Evolutionary conservation across 2,329 filamentous ascomycete species (phyloP).

Genomic region (Neofusicoccum cordaticola): DNA sequence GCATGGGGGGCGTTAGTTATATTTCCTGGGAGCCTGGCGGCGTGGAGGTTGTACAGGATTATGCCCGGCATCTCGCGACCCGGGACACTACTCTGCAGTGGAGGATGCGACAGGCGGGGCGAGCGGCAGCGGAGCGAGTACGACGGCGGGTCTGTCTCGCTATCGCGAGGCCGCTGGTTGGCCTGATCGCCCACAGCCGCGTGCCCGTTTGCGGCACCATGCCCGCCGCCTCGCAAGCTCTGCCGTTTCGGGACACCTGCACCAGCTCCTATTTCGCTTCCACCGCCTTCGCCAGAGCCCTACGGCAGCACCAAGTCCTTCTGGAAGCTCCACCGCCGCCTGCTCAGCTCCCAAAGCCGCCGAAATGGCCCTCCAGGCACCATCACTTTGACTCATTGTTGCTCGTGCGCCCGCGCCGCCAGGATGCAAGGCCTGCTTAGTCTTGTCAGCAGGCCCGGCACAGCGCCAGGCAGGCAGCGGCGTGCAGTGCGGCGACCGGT

Average conservation of each 20-base stretch:
- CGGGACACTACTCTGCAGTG: no score
- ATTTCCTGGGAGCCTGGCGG: neutral
- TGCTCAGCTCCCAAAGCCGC: no score
- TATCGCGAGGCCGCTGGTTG: neutral
- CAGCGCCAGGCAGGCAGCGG: no score
- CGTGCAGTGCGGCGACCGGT: no score
- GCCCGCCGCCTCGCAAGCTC: conserved; percentile 11
- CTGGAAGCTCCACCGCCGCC: neutral
- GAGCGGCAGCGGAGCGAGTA: neutral
- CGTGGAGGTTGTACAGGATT: neutral
- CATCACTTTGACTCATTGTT: no score
- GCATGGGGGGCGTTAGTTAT: neutral
- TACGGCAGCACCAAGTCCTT: neutral
- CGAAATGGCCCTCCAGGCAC: no score
- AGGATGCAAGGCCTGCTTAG: no score
- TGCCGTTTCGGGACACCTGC: neutral
- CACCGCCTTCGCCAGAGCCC: neutral
- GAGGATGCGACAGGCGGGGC: neutral
- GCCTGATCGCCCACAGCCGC: neutral
- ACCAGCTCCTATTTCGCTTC: conserved; percentile 8
- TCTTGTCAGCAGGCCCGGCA: no score
- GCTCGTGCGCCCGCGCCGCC: no score
- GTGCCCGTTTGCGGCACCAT: conserved; percentile 1
- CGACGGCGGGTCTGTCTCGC: neutral
- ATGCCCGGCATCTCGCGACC: neutral